Base-by-base conservation (phyloP, 1,284 basidiomycete genomes). In the Grifola frondosa region DNA sequence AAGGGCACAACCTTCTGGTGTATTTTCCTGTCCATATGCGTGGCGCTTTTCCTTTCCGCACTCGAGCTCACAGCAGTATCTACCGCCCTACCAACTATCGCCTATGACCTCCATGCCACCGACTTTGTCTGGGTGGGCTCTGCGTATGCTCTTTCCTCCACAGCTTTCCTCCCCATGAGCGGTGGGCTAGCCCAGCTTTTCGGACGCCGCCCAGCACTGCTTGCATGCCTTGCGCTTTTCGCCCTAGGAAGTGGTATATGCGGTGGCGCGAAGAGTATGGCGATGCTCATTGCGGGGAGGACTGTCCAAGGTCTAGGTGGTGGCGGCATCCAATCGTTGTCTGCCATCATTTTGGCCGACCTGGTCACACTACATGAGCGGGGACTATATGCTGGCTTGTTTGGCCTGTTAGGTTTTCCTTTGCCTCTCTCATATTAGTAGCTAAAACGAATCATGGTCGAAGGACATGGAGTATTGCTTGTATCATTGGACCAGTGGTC, bases 221-320 rank as follows among this genome's bases (percentile, higher is more conserved):
- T 54, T 6, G n/a, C 13, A 8, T 44, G 24, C 15, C 35, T 54
- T 13, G 30, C 28, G 4, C 30, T 49, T 15, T 46, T 53, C 36
- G 32, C 37, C 11, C 28, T 57, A 2, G 56, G 56, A 4, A 49
- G 47, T 23, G 51, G 44, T 4, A 30, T 78, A 3, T 68, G 66
- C 33, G 74, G 71, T 3, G 62, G 68, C 0, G 67, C 75, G 0
- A 61, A 66, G 41, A 65, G 49, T 37, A 71, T 74, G 66, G 60
- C 58, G 19, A 64, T 65, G 63, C 58, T 74, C 24, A 69, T 71
- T 44, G 67, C 61, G 15, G 67, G 61, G 9, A 56, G 71, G 7
- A 39, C 65, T 4, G 54, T 78, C 10, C 74, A 77, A 47, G 75
- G 75, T 12, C 54, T 77, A 30, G 76, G 77, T 10, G 70, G 69